These are phyloP conservation scores for Exophiala mesophila DNA, from an alignment of 2,329 filamentous ascomycete species.

Conservation along the genomic window DNA sequence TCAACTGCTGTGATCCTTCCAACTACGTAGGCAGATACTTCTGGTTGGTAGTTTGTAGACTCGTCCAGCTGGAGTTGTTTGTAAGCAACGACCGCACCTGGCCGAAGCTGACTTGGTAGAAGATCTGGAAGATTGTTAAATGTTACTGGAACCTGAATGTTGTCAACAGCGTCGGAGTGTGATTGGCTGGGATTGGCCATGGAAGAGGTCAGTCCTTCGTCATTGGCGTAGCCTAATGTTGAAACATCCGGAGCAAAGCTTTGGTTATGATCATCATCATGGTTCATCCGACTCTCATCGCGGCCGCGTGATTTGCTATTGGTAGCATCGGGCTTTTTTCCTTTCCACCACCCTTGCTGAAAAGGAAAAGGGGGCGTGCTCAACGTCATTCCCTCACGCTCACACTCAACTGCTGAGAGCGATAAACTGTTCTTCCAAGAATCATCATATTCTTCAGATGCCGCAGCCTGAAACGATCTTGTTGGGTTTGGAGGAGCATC, in stretches of 20 bases:
- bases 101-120: constrained; percentile 30
- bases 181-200: constrained; percentile 32
- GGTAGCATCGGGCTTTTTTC: constrained; percentile 49
- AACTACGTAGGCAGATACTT: constrained; percentile 54
- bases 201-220: constrained; percentile 32
- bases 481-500: neutral
- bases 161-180: constrained; percentile 7
- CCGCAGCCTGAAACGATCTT: constrained; percentile 32
- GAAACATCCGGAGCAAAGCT: constrained; percentile 24
- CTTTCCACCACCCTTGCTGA: constrained; percentile 67
- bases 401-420: constrained; percentile 78
- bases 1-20: constrained; percentile 58
- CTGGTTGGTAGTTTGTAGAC: constrained; percentile 44
- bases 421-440: constrained; percentile 69
- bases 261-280: constrained; percentile 34
- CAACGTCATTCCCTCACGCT: constrained; percentile 62
- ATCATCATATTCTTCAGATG: constrained; percentile 44
- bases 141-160: constrained; percentile 47
- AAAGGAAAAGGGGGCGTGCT: constrained; percentile 85
- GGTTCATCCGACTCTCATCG: constrained; percentile 16
- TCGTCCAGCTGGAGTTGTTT: constrained; percentile 45
- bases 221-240: constrained; percentile 10
- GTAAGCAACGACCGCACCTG: constrained; percentile 42
- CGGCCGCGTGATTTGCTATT: constrained; percentile 15
- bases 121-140: constrained; percentile 55